Evolutionary conservation across 164 flowering plant genomes (phyloP).

Genomic region (Magnolia changhungtana): DNA sequence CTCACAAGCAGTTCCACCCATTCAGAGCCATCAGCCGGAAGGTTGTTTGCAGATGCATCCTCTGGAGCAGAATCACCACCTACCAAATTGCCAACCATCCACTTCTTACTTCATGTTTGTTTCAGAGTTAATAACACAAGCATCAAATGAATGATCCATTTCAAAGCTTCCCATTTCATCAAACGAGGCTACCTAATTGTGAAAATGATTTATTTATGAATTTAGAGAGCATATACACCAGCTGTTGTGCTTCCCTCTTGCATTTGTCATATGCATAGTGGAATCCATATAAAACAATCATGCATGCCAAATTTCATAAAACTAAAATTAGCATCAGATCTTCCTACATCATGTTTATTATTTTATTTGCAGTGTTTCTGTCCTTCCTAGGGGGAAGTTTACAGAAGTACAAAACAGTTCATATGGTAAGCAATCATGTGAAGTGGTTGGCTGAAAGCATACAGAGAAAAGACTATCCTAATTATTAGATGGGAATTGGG

Average conservation of each 20-base stretch:
- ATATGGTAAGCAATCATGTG: too few species aligned
- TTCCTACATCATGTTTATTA: too few species aligned
- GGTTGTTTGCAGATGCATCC: slow-evolving; percentile 20
- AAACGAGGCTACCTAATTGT: neutral
- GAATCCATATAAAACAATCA: neutral
- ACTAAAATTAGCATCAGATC: too few species aligned
- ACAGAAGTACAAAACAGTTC: too few species aligned
- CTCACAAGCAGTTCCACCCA: slow-evolving; percentile 87
- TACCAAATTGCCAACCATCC: slow-evolving; percentile 14
- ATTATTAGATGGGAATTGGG: too few species aligned
- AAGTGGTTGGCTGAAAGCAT: too few species aligned
- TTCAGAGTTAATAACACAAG: too few species aligned
- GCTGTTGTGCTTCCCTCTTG: too few species aligned
- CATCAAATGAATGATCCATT: neutral
- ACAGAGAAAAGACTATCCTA: too few species aligned
- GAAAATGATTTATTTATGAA: neutral
- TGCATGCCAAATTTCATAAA: neutral
- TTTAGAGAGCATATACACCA: neutral
- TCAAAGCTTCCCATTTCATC: neutral
- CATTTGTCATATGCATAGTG: neutral
- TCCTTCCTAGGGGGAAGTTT: too few species aligned
- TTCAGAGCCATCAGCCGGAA: slow-evolving; percentile 58
- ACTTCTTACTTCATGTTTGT: neutral
- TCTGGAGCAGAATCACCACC: slow-evolving; percentile 31
- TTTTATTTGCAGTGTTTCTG: too few species aligned